Evolutionary conservation across 129 eudicot species (phyloP).

Genomic region (carrot (Daucus carota)): DNA sequence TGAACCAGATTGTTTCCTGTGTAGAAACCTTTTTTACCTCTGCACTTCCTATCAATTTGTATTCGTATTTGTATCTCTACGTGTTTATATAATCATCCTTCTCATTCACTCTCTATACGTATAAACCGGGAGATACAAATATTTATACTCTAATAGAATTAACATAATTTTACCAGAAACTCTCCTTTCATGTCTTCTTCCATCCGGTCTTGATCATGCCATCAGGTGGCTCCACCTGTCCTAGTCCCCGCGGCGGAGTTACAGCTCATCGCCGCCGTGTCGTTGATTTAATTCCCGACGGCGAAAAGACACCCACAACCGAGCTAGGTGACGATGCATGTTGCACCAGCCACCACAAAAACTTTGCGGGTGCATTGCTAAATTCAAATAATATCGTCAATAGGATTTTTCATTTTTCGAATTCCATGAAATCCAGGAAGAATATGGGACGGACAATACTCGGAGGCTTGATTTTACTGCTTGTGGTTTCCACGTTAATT

Average conservation of each 20-base stretch:
- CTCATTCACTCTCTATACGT: not conserved
- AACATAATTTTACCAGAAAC: not conserved
- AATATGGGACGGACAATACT: constrained; percentile 38
- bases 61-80: not conserved
- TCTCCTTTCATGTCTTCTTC: not conserved
- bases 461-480: constrained; percentile 31
- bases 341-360: constrained; percentile 10
- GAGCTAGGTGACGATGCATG: too few relatives aligned
- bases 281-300: constrained; percentile 25
- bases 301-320: constrained; percentile 1
- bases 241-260: constrained; percentile 42
- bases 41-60: not conserved
- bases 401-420: not conserved
- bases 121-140: not conserved
- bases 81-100: not conserved
- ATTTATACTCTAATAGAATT: too few relatives aligned
- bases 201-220: constrained; percentile 44
- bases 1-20: not conserved
- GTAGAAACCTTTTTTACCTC: not conserved
- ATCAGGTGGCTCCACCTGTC: constrained; percentile 51
- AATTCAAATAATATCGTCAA: constrained; percentile 7
- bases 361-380: constrained; percentile 18
- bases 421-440: constrained; percentile 26
- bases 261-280: constrained; percentile 69
- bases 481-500: constrained; percentile 38